Percentiles rank a stretch among this genome's conserved stretches.
These are phyloP conservation scores for Paraleonurus japonicus DNA, from an alignment of 257 asterid genomes.

Conservation along the genomic window DNA sequence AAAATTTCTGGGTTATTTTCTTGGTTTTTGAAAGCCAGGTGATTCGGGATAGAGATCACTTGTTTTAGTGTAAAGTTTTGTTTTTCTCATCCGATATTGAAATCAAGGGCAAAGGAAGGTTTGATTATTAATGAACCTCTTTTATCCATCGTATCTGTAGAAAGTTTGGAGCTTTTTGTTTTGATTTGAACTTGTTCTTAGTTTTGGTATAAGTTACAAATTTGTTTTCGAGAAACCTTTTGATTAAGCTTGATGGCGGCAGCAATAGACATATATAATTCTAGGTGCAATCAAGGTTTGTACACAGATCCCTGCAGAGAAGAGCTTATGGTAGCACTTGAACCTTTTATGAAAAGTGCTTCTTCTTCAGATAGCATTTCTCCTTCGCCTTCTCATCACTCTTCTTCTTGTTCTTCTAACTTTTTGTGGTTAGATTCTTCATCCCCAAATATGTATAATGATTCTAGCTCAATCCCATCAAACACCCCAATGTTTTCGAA, in stretches of 20 bases:
- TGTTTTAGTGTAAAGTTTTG: not conserved
- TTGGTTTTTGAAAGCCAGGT: conserved; percentile 63
- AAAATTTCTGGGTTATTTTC: conserved; percentile 26
- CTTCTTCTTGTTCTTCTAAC: conserved; percentile 20
- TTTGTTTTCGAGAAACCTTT: not conserved
- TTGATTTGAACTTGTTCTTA: conserved; percentile 28
- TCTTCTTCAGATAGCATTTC: conserved; percentile 29
- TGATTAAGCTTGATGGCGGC: conserved; percentile 44
- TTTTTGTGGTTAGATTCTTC: not conserved
- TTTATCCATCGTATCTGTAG: not conserved
- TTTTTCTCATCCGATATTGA: conserved; percentile 16
- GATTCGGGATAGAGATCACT: conserved; percentile 56
- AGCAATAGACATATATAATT: conserved; percentile 47
- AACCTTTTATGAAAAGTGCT: conserved; percentile 73
- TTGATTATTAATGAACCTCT: conserved; percentile 23
- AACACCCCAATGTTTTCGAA: conserved; percentile 41
- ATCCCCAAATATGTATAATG: conserved; percentile 33
- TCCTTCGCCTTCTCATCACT: not conserved
- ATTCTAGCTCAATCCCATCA: conserved; percentile 41
- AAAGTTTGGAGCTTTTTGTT: conserved; percentile 28
- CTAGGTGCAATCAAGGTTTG: conserved; percentile 34
- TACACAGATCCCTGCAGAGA: conserved; percentile 58
- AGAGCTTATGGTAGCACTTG: conserved; percentile 84
- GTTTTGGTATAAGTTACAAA: conserved; percentile 27
- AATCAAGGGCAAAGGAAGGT: not conserved